Evolutionary conservation across 2,329 filamentous ascomycete genomes (phyloP).

Genomic region (Trichoderma sp.): DNA sequence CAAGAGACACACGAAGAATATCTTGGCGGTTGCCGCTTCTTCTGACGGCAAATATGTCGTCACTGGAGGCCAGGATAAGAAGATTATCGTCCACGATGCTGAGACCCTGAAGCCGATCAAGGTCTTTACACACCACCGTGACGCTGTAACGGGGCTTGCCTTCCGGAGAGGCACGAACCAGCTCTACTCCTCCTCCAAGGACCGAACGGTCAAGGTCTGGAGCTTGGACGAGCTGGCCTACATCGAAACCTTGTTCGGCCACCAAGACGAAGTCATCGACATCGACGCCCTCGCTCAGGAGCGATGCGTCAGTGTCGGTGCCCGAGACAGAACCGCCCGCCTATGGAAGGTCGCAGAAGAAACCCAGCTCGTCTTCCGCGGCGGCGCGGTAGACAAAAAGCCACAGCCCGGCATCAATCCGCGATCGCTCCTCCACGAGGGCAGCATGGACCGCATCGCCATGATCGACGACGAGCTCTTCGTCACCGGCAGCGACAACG

Average conservation of each 20-base stretch:
- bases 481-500: constrained; percentile 92
- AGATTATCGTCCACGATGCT: constrained; percentile 87
- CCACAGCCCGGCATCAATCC: constrained; percentile 48
- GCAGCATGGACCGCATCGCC: constrained; percentile 88
- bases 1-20: constrained; percentile 77
- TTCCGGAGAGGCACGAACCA: constrained; percentile 90
- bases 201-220: constrained; percentile 95
- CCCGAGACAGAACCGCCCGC: constrained; percentile 86
- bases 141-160: constrained; percentile 79
- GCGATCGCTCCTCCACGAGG: constrained; percentile 67
- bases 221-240: constrained; percentile 90
- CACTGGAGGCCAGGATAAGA: constrained; percentile 83
- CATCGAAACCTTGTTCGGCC: constrained; percentile 92
- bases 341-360: constrained; percentile 97
- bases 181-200: constrained; percentile 86
- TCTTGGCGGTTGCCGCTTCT: constrained; percentile 83
- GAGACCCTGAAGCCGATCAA: constrained; percentile 76
- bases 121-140: constrained; percentile 89
- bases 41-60: constrained; percentile 89
- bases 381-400: constrained; percentile 69
- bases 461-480: constrained; percentile 89
- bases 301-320: constrained; percentile 87
- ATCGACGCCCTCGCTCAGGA: constrained; percentile 83
- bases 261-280: constrained; percentile 87
- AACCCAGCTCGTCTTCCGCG: constrained; percentile 91